Evolutionary conservation across 169 alveolate genomes (phyloP), one percentile per base, ranked within the genome.

Genomic region (Babesia gibsoni): DNA sequence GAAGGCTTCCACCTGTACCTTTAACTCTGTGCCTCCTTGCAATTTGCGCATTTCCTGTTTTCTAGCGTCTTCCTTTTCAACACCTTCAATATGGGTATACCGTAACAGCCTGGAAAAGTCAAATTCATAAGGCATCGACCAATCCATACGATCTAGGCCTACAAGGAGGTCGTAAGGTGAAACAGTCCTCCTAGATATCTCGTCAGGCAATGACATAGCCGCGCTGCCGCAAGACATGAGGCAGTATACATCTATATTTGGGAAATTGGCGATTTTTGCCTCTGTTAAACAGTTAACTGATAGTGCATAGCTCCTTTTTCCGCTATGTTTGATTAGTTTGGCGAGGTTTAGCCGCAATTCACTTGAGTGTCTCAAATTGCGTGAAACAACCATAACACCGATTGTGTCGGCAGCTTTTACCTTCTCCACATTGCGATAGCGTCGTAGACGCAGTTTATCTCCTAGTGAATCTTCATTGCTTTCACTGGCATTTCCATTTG

Each of bases 131-230:
- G 58, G 66, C 14, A 57, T 36, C 18, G 86, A 52, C 92, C 92
- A 88, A 0, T 82, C 83, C 4, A 88, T 2, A 36, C 73, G 56
- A 18, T 57, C 84, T 35, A 79, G 54, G 4, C 89, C 91, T 23
- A 88, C 79, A 36, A 88, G 82, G 8, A 88, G 67, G 57, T 88
- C 92, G 53, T 54, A 88, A 2, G 92, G 89, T 36, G 33, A 63
- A 14, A 87, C 84, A 16, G 79, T 52, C 36, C 69, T 41, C 46
- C 81, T 69, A 4, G 50, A 41, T 12, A 78, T 16, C 69, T 52
- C 82, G 23, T 74, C 89, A 9, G 75, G 64, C 37, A 82, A 68
- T 45, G 73, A 67, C 4, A 65, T 64, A 9, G 36, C 35, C 25
- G 83, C 49, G 39, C 73, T 83, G 22, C 80, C 66, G 48, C 90